Evolutionary conservation across 805 yeast genomes (phyloP), one percentile per base, ranked within the genome.

Genomic region (Yamadazyma phyllophila): DNA sequence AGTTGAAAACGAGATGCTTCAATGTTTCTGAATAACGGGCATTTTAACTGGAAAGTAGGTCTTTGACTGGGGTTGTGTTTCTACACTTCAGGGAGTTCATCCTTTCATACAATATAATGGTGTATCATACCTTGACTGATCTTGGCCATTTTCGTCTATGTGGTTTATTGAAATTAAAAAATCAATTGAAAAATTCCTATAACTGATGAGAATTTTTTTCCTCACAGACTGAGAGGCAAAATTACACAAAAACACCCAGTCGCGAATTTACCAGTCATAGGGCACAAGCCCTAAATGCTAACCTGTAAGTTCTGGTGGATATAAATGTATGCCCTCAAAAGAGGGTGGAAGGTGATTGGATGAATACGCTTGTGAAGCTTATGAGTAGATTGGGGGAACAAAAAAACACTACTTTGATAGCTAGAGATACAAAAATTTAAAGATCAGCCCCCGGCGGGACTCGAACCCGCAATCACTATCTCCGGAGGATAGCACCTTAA

Each of bases 381-480:
- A n/a, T n/a, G n/a, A n/a, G n/a, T n/a, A n/a, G n/a, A 29, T 29
- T 29, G 8, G 31, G 7, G 13, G 31, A 20, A 6, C 24, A 20
- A 20, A 20, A 20, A 20, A 20, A 20, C 24, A 20, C 24, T 20
- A 20, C 24, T 17, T 34, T 14, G n/a, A 7, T 31, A 14, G 26
- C 13, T 2, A 26, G 14, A 37, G 5, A 20, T 14, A 20, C 31
- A 37, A 37, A 37, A 37, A 37, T 6, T 12, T 32, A 39, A 33
- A 52, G 50, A 49, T 29, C 38, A 74, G 71, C 80, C 81, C 83
- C 74, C 72, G 82, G 83, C 82, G 83, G 84, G 85, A 80, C 81
- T 80, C 84, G 85, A 80, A 80, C 85, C 82, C 85, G 81, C 84
- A 79, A 80, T 80, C 85, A 71, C 74, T 69, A 73, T 74, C 79